These are phyloP conservation scores for Phytophthora sp. DNA, from an alignment of 352 stramenopile genomes.

Conservation along the genomic window DNA sequence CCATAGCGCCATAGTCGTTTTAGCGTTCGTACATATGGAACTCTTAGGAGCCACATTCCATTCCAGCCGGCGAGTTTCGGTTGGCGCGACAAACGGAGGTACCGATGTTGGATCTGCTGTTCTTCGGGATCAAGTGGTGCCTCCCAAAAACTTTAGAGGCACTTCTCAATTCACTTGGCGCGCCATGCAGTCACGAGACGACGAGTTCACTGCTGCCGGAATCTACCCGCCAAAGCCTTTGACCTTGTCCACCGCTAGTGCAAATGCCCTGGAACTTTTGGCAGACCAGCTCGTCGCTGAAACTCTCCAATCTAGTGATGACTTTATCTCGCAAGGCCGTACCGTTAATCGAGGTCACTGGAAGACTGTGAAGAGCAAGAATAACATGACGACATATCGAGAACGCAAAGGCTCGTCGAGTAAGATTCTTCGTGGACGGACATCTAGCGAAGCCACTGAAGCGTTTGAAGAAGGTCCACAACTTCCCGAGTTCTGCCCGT, in stretches of 20 bases:
- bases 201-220: not conserved
- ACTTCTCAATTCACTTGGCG: conserved; percentile 4
- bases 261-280: conserved; percentile 38
- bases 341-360: conserved; percentile 41
- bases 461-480: conserved; percentile 24
- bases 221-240: conserved; percentile 13
- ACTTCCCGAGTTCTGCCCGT: conserved; percentile 26
- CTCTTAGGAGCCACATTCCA: not conserved
- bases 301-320: conserved; percentile 51
- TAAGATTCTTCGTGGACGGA: conserved; percentile 8
- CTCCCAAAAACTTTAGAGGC: not conserved
- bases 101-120: not conserved
- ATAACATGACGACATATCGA: conserved; percentile 48
- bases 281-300: conserved; percentile 59
- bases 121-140: not conserved
- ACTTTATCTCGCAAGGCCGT: conserved; percentile 42
- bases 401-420: conserved; percentile 15
- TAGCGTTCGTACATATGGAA: conserved; percentile 3
- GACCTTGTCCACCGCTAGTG: conserved; percentile 40
- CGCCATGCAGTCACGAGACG: not conserved
- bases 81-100: not conserved
- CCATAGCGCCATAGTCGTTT: not conserved
- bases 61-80: conserved; percentile 1
- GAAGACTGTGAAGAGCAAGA: conserved; percentile 49
- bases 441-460: conserved; percentile 20